Percentiles rank a stretch among this genome's conserved stretches.
These are phyloP conservation scores for Monosporascus sp. DNA, from an alignment of 2,329 filamentous ascomycete species.

Conservation along the genomic window DNA sequence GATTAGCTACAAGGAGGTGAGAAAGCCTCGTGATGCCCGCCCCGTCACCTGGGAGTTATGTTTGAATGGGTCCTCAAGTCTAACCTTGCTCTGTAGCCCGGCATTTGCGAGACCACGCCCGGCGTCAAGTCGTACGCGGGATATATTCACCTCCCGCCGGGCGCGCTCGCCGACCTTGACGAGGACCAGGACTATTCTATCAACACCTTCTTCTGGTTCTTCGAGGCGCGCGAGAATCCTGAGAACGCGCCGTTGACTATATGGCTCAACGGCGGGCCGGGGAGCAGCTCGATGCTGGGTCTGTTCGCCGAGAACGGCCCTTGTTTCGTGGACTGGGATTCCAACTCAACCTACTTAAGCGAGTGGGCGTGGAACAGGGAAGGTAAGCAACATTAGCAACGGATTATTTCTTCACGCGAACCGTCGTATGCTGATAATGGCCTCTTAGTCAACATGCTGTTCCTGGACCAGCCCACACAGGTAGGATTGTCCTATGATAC, in stretches of 20 bases:
- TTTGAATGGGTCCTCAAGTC: too few relatives aligned
- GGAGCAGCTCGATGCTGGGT: slow-evolving; percentile 49
- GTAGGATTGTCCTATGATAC: slow-evolving; percentile 58
- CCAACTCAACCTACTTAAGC: slow-evolving; percentile 44
- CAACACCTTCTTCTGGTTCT: slow-evolving; percentile 39
- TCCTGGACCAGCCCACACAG: slow-evolving; percentile 51
- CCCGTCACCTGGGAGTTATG: too few relatives aligned
- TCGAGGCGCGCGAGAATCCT: slow-evolving; percentile 26
- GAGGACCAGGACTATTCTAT: slow-evolving; percentile 39
- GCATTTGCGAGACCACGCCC: slow-evolving; percentile 46
- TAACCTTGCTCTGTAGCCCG: slow-evolving; percentile 35
- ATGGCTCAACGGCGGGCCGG: slow-evolving; percentile 56
- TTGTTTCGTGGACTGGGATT: slow-evolving; percentile 37
- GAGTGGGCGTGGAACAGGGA: slow-evolving; percentile 53
- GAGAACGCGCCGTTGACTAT: slow-evolving; percentile 38
- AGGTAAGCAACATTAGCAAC: slow-evolving; percentile 10
- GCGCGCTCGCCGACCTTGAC: slow-evolving; percentile 34
- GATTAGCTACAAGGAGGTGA: slow-evolving; percentile 52
- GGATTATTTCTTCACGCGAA: background rate
- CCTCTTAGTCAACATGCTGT: slow-evolving; percentile 47
- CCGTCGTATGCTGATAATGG: background rate
- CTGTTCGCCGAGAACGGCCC: slow-evolving; percentile 46
- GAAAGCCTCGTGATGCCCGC: background rate
- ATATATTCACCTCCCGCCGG: slow-evolving; percentile 50
- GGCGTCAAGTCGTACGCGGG: slow-evolving; percentile 58